phyloP scores from a whole-genome alignment of 768 basidiomycete species.

The Terana coerulea region DNA sequence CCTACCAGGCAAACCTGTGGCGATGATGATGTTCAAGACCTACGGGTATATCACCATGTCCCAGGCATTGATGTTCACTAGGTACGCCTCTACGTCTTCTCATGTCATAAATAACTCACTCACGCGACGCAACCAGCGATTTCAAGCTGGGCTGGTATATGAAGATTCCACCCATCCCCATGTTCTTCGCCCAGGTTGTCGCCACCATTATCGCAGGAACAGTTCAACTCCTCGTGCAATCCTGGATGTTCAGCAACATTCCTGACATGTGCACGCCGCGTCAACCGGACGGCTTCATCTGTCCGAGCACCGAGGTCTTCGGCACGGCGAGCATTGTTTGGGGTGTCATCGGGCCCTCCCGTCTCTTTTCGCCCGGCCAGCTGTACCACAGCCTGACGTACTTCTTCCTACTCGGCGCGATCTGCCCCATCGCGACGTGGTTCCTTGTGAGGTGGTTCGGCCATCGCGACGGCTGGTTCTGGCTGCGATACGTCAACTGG shows the following conservation, averaged over 20 bases:
- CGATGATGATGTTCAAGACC: slow-evolving; percentile 75
- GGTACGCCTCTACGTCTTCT: too few relatives aligned
- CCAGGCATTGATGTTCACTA: slow-evolving; percentile 65
- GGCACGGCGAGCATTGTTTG: slow-evolving; percentile 48
- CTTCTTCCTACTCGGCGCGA: slow-evolving; percentile 72
- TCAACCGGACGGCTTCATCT: slow-evolving; percentile 17
- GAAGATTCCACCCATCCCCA: slow-evolving; percentile 35
- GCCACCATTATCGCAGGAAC: slow-evolving; percentile 56
- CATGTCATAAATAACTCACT: too few relatives aligned
- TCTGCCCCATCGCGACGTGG: slow-evolving; percentile 63
- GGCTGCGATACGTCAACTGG: slow-evolving; percentile 71
- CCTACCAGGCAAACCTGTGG: slow-evolving; percentile 62
- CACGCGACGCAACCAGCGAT: too few relatives aligned
- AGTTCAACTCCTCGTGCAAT: slow-evolving; percentile 58
- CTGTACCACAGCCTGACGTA: slow-evolving; percentile 65
- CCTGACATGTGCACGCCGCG: slow-evolving; percentile 21
- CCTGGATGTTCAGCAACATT: slow-evolving; percentile 30
- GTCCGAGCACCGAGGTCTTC: slow-evolving; percentile 28
- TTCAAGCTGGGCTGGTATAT: slow-evolving; percentile 78
- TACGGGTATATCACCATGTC: slow-evolving; percentile 51
- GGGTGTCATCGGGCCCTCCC: slow-evolving; percentile 65
- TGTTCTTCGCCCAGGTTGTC: slow-evolving; percentile 42
- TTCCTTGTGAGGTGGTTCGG: slow-evolving; percentile 60
- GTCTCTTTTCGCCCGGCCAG: slow-evolving; percentile 52
- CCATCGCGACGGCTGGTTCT: slow-evolving; percentile 48